Conservation (phyloP, 306 rosid species). For the Vicia faba region DNA sequence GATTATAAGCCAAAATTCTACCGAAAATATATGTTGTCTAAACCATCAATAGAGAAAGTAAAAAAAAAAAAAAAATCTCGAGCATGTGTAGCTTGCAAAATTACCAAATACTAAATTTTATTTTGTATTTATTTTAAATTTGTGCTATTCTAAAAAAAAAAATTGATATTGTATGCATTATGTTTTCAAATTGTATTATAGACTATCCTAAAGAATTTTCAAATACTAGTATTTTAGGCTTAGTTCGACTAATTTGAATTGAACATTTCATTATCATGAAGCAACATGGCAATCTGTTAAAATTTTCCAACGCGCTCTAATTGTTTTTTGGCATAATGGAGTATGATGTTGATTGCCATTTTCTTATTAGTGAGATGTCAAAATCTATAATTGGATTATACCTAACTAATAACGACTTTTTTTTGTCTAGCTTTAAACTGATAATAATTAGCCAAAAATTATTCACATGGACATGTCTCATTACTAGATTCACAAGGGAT, state of each 20-base stretch:
- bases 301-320: background rate
- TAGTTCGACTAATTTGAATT: background rate
- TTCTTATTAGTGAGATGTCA: constrained; percentile 16
- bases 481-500: constrained; percentile 23
- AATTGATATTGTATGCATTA: constrained; percentile 16
- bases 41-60: no score
- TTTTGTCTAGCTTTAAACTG: constrained; percentile 33
- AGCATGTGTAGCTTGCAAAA: no score
- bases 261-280: constrained; percentile 10
- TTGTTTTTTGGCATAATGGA: constrained; percentile 5
- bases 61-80: no score
- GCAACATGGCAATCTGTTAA: background rate
- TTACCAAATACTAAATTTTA: no score
- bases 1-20: no score
- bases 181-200: constrained; percentile 1
- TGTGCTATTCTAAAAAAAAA: no score
- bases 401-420: constrained; percentile 27
- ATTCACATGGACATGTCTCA: constrained; percentile 11
- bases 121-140: no score
- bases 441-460: constrained; percentile 18
- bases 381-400: constrained; percentile 8
- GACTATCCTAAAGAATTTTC: constrained; percentile 3
- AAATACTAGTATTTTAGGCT: background rate
- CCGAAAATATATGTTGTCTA: no score
- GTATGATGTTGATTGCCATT: constrained; percentile 28